Evolutionary conservation across 2,329 filamentous ascomycete species (phyloP), one percentile per base, ranked within the genome.

Genomic region (Trichoderma koningii): DNA sequence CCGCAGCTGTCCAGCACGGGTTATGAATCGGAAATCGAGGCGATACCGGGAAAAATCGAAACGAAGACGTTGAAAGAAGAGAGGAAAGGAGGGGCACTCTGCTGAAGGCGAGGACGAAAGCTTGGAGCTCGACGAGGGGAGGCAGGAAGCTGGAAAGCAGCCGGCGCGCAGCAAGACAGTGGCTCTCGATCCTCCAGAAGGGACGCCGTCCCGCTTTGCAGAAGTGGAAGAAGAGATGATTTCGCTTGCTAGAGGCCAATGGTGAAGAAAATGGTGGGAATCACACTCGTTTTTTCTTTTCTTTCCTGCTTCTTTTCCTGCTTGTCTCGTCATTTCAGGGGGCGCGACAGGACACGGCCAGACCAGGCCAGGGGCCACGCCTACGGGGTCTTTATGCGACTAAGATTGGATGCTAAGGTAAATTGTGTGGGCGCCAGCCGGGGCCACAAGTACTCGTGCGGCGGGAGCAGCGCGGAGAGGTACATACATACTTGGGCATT

Each of bases 351-450:
- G 52, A 56, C 61, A 30, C 42, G 45, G 56, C 61, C 28, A 44
- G 52, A 50, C 61, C 61, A 44, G 44, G 44, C 59, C 59, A 63
- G 59, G 59, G 59, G 59, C 50, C 59, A 52, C 34, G 57, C 41
- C 12, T 34, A 55, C 61, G 52, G 61, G 61, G 61, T 64, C 61
- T 64, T 56, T 64, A 64, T 64, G 61, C 61, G 61, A 56, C 61
- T 64, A 55, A 64, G 61, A 64, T 64, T 64, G 42, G 61, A 56
- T 64, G 61, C 59, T 63, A 63, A 63, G 61, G 50, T 63, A 63
- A 63, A 47, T 34, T 55, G 59, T 52, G 23, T 51, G 48, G 48
- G 59, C 50, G 59, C 59, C 59, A 47, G 59, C 48, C 30, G 38
- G 50, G 59, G 55, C 30, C 23, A 10, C 15, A 55, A 38, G 59